A percentile compares a stretch with the other conserved stretches of the same genome.
Evolutionary conservation across 768 basidiomycete genomes (phyloP).

Genomic region (Grammothele lineata): DNA sequence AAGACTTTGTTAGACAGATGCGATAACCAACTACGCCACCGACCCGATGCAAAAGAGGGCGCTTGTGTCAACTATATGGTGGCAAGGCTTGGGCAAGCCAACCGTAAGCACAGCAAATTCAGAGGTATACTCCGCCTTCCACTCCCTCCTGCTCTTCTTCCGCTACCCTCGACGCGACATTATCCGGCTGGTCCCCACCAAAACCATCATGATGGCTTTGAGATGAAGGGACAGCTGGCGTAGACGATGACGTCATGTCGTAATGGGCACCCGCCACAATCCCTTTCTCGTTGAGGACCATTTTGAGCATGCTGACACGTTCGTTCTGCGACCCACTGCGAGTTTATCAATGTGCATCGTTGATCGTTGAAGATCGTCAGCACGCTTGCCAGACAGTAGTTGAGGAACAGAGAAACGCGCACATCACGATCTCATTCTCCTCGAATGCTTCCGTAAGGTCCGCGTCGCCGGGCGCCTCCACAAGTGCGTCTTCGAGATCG

Average conservation of each 20-base stretch:
- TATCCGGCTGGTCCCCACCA: no score
- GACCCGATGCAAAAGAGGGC: constrained; percentile 32
- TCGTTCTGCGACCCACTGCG: constrained; percentile 75
- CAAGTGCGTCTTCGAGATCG: constrained; percentile 45
- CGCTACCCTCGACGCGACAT: background rate
- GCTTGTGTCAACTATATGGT: no score
- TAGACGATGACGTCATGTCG: constrained; percentile 11
- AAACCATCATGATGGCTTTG: background rate
- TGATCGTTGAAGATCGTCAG: background rate
- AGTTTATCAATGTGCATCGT: background rate
- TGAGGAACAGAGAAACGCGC: constrained; percentile 21
- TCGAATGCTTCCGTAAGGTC: constrained; percentile 57
- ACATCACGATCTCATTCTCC: constrained; percentile 77
- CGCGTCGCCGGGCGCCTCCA: constrained; percentile 38
- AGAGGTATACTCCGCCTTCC: background rate
- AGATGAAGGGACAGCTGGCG: background rate
- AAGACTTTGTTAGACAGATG: constrained; percentile 82
- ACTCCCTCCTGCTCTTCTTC: background rate
- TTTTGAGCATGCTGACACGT: constrained; percentile 59
- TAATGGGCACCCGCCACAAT: constrained; percentile 45
- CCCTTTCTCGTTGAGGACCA: constrained; percentile 63
- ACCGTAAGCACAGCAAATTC: no score
- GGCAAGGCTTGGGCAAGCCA: no score
- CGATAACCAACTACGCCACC: constrained; percentile 82
- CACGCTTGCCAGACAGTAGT: no score